Base-by-base conservation (phyloP, 1,139 yeast species). In the Entelexis sorbosivorans region DNA sequence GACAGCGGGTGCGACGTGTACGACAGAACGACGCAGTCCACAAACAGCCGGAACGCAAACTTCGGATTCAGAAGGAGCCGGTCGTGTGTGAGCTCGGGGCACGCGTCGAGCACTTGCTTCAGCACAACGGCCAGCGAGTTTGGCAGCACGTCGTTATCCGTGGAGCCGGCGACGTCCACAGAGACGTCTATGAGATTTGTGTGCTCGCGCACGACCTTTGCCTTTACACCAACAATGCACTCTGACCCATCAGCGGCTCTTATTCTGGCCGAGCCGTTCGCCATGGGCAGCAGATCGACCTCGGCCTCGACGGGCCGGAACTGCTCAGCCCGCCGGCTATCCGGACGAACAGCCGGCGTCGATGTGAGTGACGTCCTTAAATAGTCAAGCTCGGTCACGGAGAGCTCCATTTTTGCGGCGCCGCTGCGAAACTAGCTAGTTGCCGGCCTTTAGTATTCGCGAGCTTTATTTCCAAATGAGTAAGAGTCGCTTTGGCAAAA, bases 191-290 rank as follows among this genome's bases (percentile, higher is more conserved):
- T 70, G 34, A 87, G 69, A 31, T 75, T 72, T 5, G 46, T 32
- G 64, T 16, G 64, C 60, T 55, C 64, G 71, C 20, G 68, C 64
- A 85, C 83, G 2, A 89, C 96, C 61, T 84, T 83, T 10, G 89
- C 77, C 66, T 89, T 89, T 48, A 89, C 76, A 62, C 96, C 91
- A 2, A 87, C 89, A 47, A 89, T 81, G 63, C 96, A 87, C 66
- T 89, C 97, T 59, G 88, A 79, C 22, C 97, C 96, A 66, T 89
- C 96, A 53, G 84, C 76, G 36, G 87, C 75, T 60, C 89, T 74
- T 35, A 89, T 78, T 68, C 95, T 75, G 1, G 96, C 84, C 7
- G 96, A 87, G 19, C 98, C 98, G 68, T 89, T 86, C 9, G 96
- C 83, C 44, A 82, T 78, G 0, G 95, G 93, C 55, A 89, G 72